These are phyloP conservation scores for Mycena rebaudengoi DNA, from an alignment of 768 basidiomycete species.

Conservation along the genomic window DNA sequence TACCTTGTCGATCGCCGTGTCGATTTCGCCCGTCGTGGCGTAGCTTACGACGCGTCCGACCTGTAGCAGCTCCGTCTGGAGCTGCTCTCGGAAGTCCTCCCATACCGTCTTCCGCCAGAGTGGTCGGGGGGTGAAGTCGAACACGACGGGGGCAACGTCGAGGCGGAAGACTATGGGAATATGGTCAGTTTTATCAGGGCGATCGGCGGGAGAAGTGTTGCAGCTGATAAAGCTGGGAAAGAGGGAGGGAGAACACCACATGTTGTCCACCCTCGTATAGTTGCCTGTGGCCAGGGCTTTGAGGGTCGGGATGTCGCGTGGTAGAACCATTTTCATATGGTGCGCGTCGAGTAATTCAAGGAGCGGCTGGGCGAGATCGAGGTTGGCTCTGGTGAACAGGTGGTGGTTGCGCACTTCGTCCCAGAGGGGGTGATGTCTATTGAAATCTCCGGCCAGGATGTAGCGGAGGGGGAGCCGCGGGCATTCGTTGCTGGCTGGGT, in stretches of 20 bases:
- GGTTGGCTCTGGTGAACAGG: constrained; percentile 42
- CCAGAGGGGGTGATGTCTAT: constrained; percentile 51
- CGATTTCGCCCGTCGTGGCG: background rate
- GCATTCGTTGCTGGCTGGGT: background rate
- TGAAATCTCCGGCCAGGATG: constrained; percentile 51
- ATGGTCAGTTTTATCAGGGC: constrained; percentile 47
- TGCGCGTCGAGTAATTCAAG: constrained; percentile 34
- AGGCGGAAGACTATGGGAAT: constrained; percentile 44
- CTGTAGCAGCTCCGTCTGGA: constrained; percentile 7
- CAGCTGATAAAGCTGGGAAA: constrained; percentile 36
- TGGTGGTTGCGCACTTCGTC: constrained; percentile 40
- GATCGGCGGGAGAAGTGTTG: constrained; percentile 19
- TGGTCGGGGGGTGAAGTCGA: background rate
- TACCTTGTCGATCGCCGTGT: constrained; percentile 5
- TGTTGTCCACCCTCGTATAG: constrained; percentile 51
- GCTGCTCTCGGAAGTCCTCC: constrained; percentile 33
- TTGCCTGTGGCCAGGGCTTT: constrained; percentile 38
- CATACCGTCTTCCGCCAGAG: constrained; percentile 44
- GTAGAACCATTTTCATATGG: constrained; percentile 45
- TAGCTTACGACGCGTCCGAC: background rate
- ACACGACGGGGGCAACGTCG: constrained; percentile 20
- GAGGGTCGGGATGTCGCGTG: constrained; percentile 43
- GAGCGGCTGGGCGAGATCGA: constrained; percentile 32
- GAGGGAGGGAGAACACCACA: constrained; percentile 40
- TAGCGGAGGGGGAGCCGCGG: background rate